Evolutionary conservation across 2,329 filamentous ascomycete genomes (phyloP), one percentile per base, ranked within the genome.

Genomic region (Aureobasidium lini): DNA sequence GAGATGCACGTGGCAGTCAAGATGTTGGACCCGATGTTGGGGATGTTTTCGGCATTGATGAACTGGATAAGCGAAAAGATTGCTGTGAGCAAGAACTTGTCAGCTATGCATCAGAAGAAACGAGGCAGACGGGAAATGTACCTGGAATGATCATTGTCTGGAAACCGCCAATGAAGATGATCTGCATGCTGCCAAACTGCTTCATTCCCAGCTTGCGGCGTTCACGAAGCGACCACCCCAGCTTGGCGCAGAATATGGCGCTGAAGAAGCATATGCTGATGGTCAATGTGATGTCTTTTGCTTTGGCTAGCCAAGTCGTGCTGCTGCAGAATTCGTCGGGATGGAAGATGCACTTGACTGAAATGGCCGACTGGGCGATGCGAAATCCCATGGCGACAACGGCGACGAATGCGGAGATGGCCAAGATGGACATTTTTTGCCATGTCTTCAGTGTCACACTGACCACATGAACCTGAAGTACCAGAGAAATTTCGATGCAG

Each of bases 131-230:
- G n/a, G 23, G 23, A 28, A n/a, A 67, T 77, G 71, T 75, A 85
- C 84, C 80, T 68, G 85, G 85, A 62, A 87, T 75, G 36, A 84
- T 67, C 76, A 88, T 77, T 1, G 84, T 87, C 71, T 87, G 84
- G 62, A 81, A 84, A 49, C 83, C 82, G 79, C 87, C 86, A 65
- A 87, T 79, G 68, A 85, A 85, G 62, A 88, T 81, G 60, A 85
- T 79, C 65, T 85, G 82, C 77, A 88, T 83, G 1, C 83, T 81
- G 9, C 83, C 83, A 66, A 85, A 86, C 58, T 82, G 79, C 59
- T 74, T 77, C 66, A 86, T 75, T 1, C 83, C 82, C 61, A 87
- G 73, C 64, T 74, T 75, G 58, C 75, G 78, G 23, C 85, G 79
- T 63, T 81, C 75, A 8, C 75, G 68, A 36, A 88, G 79, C 6